Evolutionary conservation across 2,329 filamentous ascomycete species (phyloP), one percentile per base, ranked within the genome.

Genomic region (Cordyceps militaris): DNA sequence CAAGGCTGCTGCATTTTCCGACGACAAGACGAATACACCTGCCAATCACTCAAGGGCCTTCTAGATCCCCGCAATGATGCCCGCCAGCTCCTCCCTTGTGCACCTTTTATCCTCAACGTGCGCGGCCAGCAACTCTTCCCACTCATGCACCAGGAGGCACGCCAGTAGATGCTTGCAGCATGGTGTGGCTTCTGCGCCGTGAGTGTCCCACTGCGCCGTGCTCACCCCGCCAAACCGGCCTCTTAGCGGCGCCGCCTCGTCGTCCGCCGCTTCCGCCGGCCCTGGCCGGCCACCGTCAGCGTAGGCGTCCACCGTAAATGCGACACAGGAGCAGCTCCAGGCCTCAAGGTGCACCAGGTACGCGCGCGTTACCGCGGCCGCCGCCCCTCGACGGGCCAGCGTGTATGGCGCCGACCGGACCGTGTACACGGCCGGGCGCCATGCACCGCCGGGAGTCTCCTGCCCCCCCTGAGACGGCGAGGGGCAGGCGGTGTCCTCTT

Each of bases 301-400:
- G 64, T 91, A 92, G 2, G 86, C 82, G 21, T 86, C 78, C 61
- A 95, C 86, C 0, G 87, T 80, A 70, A 97, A 97, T 1, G 85
- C 86, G 3, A 91, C 87, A 74, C 94, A 99, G 1, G 84, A 89
- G 71, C 94, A 99, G 70, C 88, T 91, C 94, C 94, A 97, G 1
- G 87, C 83, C 1, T 70, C 65, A 1, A 92, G 78, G 10, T 86
- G 82, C 16, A 97, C 88, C 64, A 89, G 77, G 71, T 97, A 95
- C 52, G 65, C 62, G 42, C 62, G 63, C 23, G 65, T 59, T 4
- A 61, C 60, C 9, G 57, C 43, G 2, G 57, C 36, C 6, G 53
- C 16, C 34, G 26, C 24, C 11, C 44, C 44, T 9, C 54, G 36
- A 9, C 59, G 46, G 65, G 65, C 66, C 63, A 61, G 71, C 65